These are phyloP conservation scores for Bruguiera hainesii DNA, from an alignment of 441 rosid species.

Conservation along the genomic window DNA sequence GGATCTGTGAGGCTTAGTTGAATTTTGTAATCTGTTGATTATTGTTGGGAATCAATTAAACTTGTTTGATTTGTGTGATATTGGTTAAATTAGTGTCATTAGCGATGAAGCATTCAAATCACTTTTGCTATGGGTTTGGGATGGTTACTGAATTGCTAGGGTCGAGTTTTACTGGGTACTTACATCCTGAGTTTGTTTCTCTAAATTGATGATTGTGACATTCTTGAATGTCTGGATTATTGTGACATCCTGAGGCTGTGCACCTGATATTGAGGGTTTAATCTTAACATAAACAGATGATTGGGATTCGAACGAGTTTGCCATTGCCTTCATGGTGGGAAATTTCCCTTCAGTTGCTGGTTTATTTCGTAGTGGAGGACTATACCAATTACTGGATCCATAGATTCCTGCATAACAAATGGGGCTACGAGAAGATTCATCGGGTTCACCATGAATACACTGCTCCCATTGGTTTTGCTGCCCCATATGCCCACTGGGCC, in stretches of 20 bases:
- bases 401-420: conserved; percentile 68
- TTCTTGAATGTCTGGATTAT: conserved; percentile 8
- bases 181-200: conserved; percentile 4
- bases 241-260: neutral
- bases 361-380: conserved; percentile 78
- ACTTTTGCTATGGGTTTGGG: no score
- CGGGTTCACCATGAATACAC: conserved; percentile 77
- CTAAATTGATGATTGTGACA: neutral
- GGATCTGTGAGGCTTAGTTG: neutral
- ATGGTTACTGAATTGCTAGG: no score
- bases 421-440: conserved; percentile 96
- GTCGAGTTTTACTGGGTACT: neutral
- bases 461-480: conserved; percentile 82
- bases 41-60: no score
- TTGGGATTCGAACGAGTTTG: conserved; percentile 63
- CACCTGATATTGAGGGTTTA: conserved; percentile 6
- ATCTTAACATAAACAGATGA: conserved; percentile 39
- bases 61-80: no score
- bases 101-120: no score
- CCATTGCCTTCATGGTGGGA: conserved; percentile 78
- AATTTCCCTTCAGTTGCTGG: conserved; percentile 54
- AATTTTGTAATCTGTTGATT: no score
- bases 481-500: conserved; percentile 91
- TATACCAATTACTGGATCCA: conserved; percentile 92
- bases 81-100: no score